Base-by-base conservation (phyloP, 768 basidiomycete species). In the Hypsizygus marmoreus region DNA sequence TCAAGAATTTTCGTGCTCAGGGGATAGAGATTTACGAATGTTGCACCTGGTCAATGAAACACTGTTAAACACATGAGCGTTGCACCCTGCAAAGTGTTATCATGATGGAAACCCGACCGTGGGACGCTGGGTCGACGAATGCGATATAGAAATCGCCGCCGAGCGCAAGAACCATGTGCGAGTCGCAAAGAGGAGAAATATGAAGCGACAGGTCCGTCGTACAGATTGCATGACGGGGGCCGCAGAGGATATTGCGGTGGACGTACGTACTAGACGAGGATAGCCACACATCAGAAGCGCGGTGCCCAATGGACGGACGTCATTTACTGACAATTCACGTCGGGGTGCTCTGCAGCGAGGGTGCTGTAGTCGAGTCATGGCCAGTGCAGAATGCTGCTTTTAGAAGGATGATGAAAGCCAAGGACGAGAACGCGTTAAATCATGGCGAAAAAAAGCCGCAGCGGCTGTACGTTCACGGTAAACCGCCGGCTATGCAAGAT, bases 131-230 rank as follows among this genome's bases (percentile, higher is more conserved):
- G n/a, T n/a, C 8, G 14, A n/a, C 33, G 31, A 44, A 49, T 49
- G 47, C 44, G 22, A 34, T 32, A 24, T 46, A 4, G 35, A 45
- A 45, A 45, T 38, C 50, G 45, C 50, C 50, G 50, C 40, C 17
- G 31, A 33, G 13, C 19, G 43, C 43, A 42, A 39, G 35, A 4
- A 17, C 47, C 52, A 49, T 44, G 38, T 53, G 44, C 39, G 16
- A 23, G 23, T 24, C 26, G 25, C 13, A 23, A 38, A 41, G 9
- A 24, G 17, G 26, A 45, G 19, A 30, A n/a, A n/a, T n/a, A n/a
- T n/a, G n/a, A n/a, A n/a, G n/a, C n/a, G n/a, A n/a, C n/a, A n/a
- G n/a, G n/a, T n/a, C n/a, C n/a, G n/a, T n/a, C n/a, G n/a, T n/a
- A n/a, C n/a, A n/a, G n/a, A n/a, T n/a, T n/a, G n/a, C n/a, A n/a